Conservation (phyloP, 179 eudicot genomes). For the Drosera spatulata region DNA sequence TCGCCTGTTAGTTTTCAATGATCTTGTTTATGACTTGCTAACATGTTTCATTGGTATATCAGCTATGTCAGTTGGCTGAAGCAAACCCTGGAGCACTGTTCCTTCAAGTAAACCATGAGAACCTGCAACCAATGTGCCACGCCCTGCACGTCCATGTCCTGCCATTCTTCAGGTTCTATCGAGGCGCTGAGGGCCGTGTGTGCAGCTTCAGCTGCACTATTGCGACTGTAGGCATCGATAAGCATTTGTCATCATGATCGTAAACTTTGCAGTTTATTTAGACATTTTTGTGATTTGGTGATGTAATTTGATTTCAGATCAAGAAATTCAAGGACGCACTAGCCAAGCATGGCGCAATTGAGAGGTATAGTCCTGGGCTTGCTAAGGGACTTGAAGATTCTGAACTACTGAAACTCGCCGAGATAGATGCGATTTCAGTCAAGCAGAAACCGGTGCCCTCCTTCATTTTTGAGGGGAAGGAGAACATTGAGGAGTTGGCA, state of each 20-base stretch:
- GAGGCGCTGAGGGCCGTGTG: slow-evolving; percentile 26
- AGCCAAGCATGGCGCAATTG: slow-evolving; percentile 45
- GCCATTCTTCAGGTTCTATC: slow-evolving; percentile 35
- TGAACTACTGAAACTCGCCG: slow-evolving; percentile 48
- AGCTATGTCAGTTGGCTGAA: slow-evolving; percentile 41
- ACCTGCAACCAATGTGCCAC: slow-evolving; percentile 33
- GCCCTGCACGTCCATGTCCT: slow-evolving; percentile 33
- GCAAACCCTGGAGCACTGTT: slow-evolving; percentile 33
- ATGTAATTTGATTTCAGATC: too few species aligned
- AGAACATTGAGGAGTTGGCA: slow-evolving; percentile 19
- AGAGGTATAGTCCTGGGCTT: slow-evolving; percentile 38
- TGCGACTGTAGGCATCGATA: too few species aligned
- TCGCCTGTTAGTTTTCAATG: not conserved
- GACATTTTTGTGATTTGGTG: too few species aligned
- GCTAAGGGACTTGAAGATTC: slow-evolving; percentile 70
- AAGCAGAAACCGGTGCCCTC: slow-evolving; percentile 12
- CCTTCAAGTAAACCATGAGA: slow-evolving; percentile 29
- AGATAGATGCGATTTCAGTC: slow-evolving; percentile 45
- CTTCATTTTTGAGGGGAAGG: not conserved
- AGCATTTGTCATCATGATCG: too few species aligned
- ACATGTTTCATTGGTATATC: not conserved
- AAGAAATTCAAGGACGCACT: slow-evolving; percentile 80
- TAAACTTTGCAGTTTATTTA: too few species aligned
- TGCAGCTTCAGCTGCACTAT: too few species aligned
- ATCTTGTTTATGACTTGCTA: not conserved